Percentiles rank a stretch among this genome's conserved stretches.
Evolutionary conservation across 176 grass and related monocot species (phyloP).

Genomic region (Bonia amplexicaulis): DNA sequence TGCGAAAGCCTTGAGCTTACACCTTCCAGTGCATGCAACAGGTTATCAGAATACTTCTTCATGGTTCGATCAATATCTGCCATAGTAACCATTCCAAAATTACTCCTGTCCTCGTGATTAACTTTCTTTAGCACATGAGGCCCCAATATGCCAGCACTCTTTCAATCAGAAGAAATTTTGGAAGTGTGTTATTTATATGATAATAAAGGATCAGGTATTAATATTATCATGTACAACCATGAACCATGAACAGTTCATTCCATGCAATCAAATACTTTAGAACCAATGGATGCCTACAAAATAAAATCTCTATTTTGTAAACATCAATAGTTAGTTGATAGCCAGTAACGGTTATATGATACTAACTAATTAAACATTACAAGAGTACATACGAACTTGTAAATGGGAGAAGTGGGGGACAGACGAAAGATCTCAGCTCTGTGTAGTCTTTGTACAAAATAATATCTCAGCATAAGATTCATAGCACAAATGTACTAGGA

Average conservation of each 20-base stretch:
- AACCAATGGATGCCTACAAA: not conserved
- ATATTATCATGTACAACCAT: not conserved
- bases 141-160: constrained; percentile 64
- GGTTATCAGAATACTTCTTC: constrained; percentile 77
- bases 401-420: not conserved
- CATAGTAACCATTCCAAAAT: constrained; percentile 38
- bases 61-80: constrained; percentile 77
- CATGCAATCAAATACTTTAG: not conserved
- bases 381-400: not conserved
- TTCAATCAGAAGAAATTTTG: not conserved
- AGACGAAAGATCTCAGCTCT: not conserved
- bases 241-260: not conserved
- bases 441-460: not conserved
- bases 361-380: not conserved
- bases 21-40: constrained; percentile 76
- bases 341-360: not conserved
- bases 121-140: constrained; percentile 52
- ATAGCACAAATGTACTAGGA: not conserved
- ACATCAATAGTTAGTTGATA: not conserved
- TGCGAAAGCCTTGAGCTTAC: constrained; percentile 70
- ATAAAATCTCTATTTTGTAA: not conserved
- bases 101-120: constrained; percentile 50
- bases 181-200: not conserved
- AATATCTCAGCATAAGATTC: not conserved
- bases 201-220: not conserved